These are phyloP conservation scores for Rhytidiadelphus loreus DNA, from an alignment of 225 moss, liverwort and hornwort species.

Conservation along the genomic window DNA sequence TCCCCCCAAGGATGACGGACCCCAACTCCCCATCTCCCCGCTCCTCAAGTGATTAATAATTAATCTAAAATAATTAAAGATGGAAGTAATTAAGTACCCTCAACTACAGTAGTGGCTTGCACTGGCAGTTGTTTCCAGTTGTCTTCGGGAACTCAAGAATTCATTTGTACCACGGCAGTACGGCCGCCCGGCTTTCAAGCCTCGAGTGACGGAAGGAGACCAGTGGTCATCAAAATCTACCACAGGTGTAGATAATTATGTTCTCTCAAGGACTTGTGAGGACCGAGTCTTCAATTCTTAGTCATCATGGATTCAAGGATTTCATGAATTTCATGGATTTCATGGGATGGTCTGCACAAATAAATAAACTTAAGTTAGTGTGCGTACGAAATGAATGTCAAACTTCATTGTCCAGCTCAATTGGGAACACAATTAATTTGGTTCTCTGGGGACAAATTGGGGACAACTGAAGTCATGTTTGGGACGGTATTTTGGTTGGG, in stretches of 20 bases:
- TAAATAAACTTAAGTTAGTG: not conserved
- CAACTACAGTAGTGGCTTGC: not conserved
- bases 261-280: not conserved
- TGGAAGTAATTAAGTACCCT: not conserved
- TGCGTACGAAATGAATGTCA: not conserved
- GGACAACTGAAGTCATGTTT: not conserved
- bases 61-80: not conserved
- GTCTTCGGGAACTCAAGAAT: not conserved
- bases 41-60: not conserved
- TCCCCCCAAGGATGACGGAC: no score
- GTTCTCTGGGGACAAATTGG: not conserved
- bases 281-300: not conserved
- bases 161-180: not conserved
- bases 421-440: not conserved
- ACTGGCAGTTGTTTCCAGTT: not conserved
- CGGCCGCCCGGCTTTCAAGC: not conserved
- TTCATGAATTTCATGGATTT: not conserved
- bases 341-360: no score
- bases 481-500: not conserved
- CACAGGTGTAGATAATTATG: accelerated
- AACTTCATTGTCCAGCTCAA: not conserved
- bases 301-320: not conserved
- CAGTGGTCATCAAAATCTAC: not conserved
- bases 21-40: not conserved
- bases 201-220: not conserved